These are phyloP conservation scores for Aspergillus panamensis DNA, from an alignment of 495 filamentous ascomycete genomes.

Conservation along the genomic window DNA sequence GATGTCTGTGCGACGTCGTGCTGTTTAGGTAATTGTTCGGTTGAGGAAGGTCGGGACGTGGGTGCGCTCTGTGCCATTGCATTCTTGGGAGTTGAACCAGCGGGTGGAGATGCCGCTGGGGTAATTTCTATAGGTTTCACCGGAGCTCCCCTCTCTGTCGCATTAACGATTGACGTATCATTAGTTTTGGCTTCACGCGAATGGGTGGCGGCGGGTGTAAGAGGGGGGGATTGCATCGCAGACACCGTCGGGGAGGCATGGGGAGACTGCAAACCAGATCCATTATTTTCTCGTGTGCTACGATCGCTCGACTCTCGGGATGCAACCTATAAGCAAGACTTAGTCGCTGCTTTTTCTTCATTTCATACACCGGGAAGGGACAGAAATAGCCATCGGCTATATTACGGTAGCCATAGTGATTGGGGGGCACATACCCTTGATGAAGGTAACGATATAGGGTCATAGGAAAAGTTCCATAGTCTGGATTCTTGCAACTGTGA, in stretches of 20 bases:
- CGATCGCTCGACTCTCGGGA: slow-evolving; percentile 48
- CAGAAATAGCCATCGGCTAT: slow-evolving; percentile 2
- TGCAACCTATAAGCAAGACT: slow-evolving; percentile 37
- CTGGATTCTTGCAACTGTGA: slow-evolving; percentile 74
- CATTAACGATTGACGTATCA: slow-evolving; percentile 27
- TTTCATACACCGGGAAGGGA: background rate
- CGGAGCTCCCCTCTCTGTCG: slow-evolving; percentile 44
- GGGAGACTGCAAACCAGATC: slow-evolving; percentile 40
- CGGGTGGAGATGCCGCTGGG: slow-evolving; percentile 41
- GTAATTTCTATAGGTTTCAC: slow-evolving; percentile 65
- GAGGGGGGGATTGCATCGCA: slow-evolving; percentile 79
- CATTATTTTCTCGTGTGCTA: slow-evolving; percentile 35
- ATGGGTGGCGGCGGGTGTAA: slow-evolving; percentile 77
- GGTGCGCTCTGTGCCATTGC: slow-evolving; percentile 35
- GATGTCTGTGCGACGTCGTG: slow-evolving; percentile 40
- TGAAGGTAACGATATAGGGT: slow-evolving; percentile 79
- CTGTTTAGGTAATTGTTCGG: slow-evolving; percentile 36
- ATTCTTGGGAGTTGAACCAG: slow-evolving; percentile 28
- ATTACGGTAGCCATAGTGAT: background rate
- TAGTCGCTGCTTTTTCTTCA: slow-evolving; percentile 13
- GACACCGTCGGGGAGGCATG: slow-evolving; percentile 50
- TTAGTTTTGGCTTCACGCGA: slow-evolving; percentile 46
- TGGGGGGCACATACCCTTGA: slow-evolving; percentile 64
- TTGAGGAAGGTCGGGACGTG: slow-evolving; percentile 47
- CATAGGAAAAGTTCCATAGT: slow-evolving; percentile 82